Evolutionary conservation across 345 rosid species (phyloP), one percentile per base, ranked within the genome.

Genomic region (Clarkia xantiana): DNA sequence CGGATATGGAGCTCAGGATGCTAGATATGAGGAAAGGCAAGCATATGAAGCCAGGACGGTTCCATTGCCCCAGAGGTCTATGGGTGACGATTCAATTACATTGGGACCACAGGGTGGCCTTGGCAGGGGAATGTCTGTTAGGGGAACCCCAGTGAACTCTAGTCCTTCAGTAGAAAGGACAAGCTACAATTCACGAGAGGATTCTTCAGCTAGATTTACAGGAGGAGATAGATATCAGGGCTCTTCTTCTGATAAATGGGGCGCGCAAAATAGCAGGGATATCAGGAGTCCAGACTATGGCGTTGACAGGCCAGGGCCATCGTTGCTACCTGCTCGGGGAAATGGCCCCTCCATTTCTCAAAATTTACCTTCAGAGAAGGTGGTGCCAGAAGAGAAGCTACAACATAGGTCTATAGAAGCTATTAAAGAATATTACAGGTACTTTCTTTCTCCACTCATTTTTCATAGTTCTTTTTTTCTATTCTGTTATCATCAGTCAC

Each of bases 91-190:
- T 62, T 68, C 93, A 25, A 82, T 87, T 44, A 93, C 84, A 42
- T 70, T 84, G 73, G 96, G 90, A 5, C 99, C 99, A 39, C 99
- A 93, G 64, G 99, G 99, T 54, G 96, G 95, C 47, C 99, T 93
- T 57, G 95, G 82, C 23, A 76, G 85, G 66, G 94, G 95, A 52
- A 76, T 91, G 90, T 82, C 96, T 38, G 64, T 51, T 54, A 80
- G 91, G 69, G 78, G 85, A 71, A 71, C 51, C 51, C 40, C 73
- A 45, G 57, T 74, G 56, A 93, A 87, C 76, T 84, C 86, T 62
- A 70, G 64, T 51, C 62, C 68, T 67, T 54, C 71, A 48, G 61
- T 49, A 7, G 91, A 79, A 50, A 64, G 75, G 44, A 47, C 72
- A 9, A 42, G 63, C 49, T 63, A 60, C 42, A 56, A 65, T 52